These are phyloP conservation scores for Oryza glaberrima DNA, from an alignment of 176 grass and related monocot species.

Conservation along the genomic window DNA sequence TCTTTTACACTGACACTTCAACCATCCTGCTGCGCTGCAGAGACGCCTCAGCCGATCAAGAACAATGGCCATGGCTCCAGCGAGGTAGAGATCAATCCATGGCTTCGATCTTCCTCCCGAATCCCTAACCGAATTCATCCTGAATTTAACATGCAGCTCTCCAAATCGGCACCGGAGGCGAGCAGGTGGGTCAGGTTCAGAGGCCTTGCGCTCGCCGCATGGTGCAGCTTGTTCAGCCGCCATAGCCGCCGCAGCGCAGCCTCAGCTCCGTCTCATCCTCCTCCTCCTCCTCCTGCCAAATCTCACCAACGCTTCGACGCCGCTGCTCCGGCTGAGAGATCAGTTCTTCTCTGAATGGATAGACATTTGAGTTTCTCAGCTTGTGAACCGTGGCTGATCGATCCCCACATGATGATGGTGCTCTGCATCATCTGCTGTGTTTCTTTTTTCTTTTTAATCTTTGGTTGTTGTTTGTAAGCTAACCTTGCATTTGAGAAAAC, in stretches of 20 bases:
- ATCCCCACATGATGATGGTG: constrained; percentile 13
- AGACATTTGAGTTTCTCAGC: constrained; percentile 23
- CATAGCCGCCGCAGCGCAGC: constrained; percentile 29
- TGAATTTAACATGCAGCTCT: constrained; percentile 2
- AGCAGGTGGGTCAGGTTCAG: constrained; percentile 30
- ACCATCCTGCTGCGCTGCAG: constrained; percentile 35
- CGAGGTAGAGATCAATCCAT: constrained; percentile 39
- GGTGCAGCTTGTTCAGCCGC: constrained; percentile 32
- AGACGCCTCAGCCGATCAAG: constrained; percentile 21
- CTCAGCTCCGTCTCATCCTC: neutral
- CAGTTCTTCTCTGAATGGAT: constrained; percentile 21
- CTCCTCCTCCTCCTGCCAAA: neutral
- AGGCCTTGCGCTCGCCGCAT: constrained; percentile 23
- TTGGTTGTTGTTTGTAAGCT: constrained; percentile 33
- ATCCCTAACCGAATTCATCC: neutral
- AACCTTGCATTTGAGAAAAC: constrained; percentile 36
- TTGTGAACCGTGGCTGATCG: constrained; percentile 41
- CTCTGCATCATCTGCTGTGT: constrained; percentile 32
- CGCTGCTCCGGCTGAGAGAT: neutral
- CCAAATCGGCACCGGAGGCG: constrained; percentile 16
- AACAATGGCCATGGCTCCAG: neutral
- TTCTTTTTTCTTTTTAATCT: neutral
- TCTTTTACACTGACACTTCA: neutral
- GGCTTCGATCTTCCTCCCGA: neutral
- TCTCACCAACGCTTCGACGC: neutral